Evolutionary conservation across 768 basidiomycete genomes (phyloP).

Genomic region (Goffeauzyma gilvescens): DNA sequence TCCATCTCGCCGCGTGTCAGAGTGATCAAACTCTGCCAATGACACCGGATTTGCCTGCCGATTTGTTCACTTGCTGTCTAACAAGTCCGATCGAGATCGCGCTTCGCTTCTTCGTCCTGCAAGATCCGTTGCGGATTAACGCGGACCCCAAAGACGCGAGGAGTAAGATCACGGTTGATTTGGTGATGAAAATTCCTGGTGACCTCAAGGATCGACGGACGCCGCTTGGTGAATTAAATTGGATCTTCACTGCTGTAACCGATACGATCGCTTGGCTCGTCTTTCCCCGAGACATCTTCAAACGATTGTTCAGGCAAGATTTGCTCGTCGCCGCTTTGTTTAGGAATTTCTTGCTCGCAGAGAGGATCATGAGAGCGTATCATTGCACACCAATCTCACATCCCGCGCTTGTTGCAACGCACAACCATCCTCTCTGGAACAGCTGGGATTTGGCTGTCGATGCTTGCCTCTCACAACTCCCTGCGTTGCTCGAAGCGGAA

Average conservation of each 20-base stretch:
- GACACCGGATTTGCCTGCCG: constrained; percentile 89
- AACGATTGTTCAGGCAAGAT: constrained; percentile 81
- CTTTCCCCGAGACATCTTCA: constrained; percentile 82
- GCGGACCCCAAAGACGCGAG: constrained; percentile 45
- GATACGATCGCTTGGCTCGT: constrained; percentile 99
- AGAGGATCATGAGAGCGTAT: constrained; percentile 94
- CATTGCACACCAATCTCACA: constrained; percentile 89
- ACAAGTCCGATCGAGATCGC: constrained; percentile 98
- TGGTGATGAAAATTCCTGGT: constrained; percentile 87
- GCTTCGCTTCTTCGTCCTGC: constrained; percentile 68
- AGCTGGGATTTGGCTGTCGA: constrained; percentile 97
- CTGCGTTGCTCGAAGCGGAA: constrained; percentile 43
- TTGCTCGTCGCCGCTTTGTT: constrained; percentile 88
- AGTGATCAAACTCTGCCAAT: constrained; percentile 81
- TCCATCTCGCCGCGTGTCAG: constrained; percentile 86
- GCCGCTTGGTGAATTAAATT: constrained; percentile 93
- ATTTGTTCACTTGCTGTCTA: constrained; percentile 90
- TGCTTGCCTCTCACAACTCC: constrained; percentile 79
- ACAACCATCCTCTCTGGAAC: constrained; percentile 88
- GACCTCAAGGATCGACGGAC: constrained; percentile 92
- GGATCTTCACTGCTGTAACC: constrained; percentile 98
- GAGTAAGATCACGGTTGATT: constrained; percentile 42
- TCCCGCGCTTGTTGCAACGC: constrained; percentile 81
- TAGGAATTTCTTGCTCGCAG: constrained; percentile 89
- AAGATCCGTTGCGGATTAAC: constrained; percentile 48